These are phyloP conservation scores for Colletotrichum eremochloae DNA, from an alignment of 2,329 filamentous ascomycete genomes.

Conservation along the genomic window DNA sequence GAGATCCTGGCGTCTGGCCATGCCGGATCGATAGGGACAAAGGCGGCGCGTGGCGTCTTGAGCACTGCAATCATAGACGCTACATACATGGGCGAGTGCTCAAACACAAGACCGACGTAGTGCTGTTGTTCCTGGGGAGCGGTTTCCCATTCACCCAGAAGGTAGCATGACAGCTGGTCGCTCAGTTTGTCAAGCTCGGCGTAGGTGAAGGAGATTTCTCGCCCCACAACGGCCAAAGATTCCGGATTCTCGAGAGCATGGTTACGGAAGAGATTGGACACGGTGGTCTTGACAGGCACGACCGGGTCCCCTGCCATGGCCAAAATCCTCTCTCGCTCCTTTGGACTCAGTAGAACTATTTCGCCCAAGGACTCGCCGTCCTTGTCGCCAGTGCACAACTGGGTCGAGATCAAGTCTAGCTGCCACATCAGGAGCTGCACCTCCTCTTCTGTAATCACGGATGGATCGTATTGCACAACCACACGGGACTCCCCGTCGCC, in stretches of 20 bases:
- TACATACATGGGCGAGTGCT: background rate
- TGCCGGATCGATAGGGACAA: background rate
- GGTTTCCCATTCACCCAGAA: background rate
- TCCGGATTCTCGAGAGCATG: background rate
- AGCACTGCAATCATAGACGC: background rate
- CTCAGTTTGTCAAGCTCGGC: background rate
- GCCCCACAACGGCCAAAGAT: background rate
- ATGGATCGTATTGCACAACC: background rate
- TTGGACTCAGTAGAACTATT: background rate
- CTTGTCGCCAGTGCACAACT: background rate
- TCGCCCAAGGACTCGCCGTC: background rate
- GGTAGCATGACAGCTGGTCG: background rate
- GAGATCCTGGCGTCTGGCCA: background rate
- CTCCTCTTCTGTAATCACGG: background rate
- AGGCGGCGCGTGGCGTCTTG: background rate
- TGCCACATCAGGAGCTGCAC: background rate
- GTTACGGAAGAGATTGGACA: background rate
- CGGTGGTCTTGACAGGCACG: background rate
- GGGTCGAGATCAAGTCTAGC: background rate
- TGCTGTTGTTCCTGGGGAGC: background rate
- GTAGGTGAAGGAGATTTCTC: background rate
- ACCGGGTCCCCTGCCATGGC: background rate
- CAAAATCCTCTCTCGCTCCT: background rate
- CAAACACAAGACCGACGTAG: background rate
- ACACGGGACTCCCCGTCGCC: background rate